Evolutionary conservation across 1,284 basidiomycete genomes (phyloP), one percentile per base, ranked within the genome.

Genomic region (Apiotrichum domesticum): DNA sequence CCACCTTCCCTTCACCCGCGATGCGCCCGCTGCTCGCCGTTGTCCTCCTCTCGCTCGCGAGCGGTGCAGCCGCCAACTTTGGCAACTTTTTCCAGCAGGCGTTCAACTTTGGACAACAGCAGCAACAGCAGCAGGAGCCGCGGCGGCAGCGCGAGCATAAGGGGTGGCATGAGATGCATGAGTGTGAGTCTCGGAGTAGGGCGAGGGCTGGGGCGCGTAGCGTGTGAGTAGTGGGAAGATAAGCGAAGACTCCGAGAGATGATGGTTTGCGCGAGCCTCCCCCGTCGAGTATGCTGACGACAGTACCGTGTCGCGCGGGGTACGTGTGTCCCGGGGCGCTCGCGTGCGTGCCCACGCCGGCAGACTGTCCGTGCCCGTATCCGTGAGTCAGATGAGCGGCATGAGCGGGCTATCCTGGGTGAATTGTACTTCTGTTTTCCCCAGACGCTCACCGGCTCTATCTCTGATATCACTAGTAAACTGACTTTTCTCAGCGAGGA

Each of bases 291-390:
- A 7, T 41, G 46, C 48, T 53, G 43, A 54, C 47, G 7, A 9
- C 46, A 75, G 73, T 74, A 3, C 65, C 67, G 52, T 75, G 73
- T 57, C 57, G 69, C 51, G 71, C 72, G 8, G 73, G 73, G 1
- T 75, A 75, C 51, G 70, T 75, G 35, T 75, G 73, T 57, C 72
- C 73, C 4, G 63, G 58, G 0, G 67, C 67, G 6, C 58, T 74
- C 47, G 66, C 68, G 29, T 75, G 73, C 52, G 72, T 75, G 1
- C 69, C 73, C n/a, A 73, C 72, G 1, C 73, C 73, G 3, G 70
- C 71, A 5, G 72, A 73, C 56, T 75, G 73, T 54, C 73, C 73
- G 13, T 75, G 73, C 58, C 71, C 72, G 5, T 74, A 75, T 55
- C 70, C 72, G 73, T 75, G 51, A 63, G 73, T 39, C 8, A 13